These are phyloP conservation scores for Aspergillus saccharolyticus DNA, from an alignment of 495 filamentous ascomycete species.

Conservation along the genomic window DNA sequence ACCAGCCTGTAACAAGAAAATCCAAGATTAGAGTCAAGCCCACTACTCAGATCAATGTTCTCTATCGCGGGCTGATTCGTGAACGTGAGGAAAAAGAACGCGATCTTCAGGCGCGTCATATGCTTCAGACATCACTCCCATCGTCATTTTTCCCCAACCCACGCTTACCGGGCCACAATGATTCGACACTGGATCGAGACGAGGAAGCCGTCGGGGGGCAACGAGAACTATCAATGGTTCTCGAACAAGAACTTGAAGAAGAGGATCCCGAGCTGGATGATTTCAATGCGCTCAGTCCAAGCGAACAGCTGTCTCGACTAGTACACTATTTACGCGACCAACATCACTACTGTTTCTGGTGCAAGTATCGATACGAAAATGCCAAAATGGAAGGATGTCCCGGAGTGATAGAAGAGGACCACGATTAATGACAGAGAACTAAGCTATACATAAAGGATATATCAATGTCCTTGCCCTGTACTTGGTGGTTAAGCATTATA, in stretches of 20 bases:
- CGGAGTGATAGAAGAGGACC: conserved; percentile 84
- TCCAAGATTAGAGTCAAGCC: conserved; percentile 39
- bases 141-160: conserved; percentile 41
- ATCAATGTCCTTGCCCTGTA: neutral
- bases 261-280: conserved; percentile 83
- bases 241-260: conserved; percentile 70
- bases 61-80: conserved; percentile 72
- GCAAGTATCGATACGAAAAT: conserved; percentile 71
- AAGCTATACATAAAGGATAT: neutral
- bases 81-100: conserved; percentile 66
- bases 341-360: conserved; percentile 93
- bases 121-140: conserved; percentile 60
- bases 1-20: conserved; percentile 9
- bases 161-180: conserved; percentile 48
- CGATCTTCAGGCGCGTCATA: conserved; percentile 60
- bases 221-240: conserved; percentile 35
- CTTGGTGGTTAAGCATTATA: neutral
- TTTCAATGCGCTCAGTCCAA: conserved; percentile 63
- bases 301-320: conserved; percentile 59
- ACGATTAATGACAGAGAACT: conserved; percentile 53
- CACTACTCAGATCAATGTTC: conserved; percentile 61
- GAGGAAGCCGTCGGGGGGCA: conserved; percentile 44
- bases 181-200: conserved; percentile 51
- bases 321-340: conserved; percentile 63
- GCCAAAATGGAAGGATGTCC: conserved; percentile 82